phyloP scores from a whole-genome alignment of 345 rosid species.

The Pistacia integerrima region DNA sequence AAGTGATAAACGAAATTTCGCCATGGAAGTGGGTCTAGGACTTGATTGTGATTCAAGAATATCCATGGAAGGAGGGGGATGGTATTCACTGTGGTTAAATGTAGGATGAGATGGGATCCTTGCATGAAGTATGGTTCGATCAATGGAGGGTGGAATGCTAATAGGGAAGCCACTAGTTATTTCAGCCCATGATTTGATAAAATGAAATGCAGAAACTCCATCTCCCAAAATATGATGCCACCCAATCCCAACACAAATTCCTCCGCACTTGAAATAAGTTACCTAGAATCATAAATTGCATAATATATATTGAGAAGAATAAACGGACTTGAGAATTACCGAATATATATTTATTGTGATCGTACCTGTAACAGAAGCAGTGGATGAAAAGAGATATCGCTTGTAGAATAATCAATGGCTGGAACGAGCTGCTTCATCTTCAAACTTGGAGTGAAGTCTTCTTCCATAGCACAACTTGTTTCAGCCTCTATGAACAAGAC shows the following conservation, averaged over 20 bases:
- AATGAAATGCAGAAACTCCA: conserved; percentile 10
- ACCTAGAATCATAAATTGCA: conserved; percentile 6
- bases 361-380: conserved; percentile 16
- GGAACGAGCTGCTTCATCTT: conserved; percentile 27
- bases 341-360: too few species aligned
- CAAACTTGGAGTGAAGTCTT: conserved; percentile 17
- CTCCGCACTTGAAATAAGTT: conserved; percentile 37
- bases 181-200: conserved; percentile 35
- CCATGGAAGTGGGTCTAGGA: too few species aligned
- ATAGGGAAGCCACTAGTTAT: conserved; percentile 20
- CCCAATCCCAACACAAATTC: conserved; percentile 24
- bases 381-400: conserved; percentile 28
- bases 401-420: conserved; percentile 14
- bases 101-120: conserved; percentile 20
- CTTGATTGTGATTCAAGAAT: too few species aligned
- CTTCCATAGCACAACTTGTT: conserved; percentile 19
- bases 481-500: conserved; percentile 37
- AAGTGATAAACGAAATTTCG: too few species aligned
- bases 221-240: conserved; percentile 27
- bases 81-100: conserved; percentile 24
- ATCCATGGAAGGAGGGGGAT: too few species aligned
- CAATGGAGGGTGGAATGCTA: conserved; percentile 8
- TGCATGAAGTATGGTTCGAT: conserved; percentile 20
- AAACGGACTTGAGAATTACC: too few species aligned
- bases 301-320: too few species aligned